A percentile compares a stretch with the other conserved stretches of the same genome.
These are phyloP conservation scores for Fusarium solani-melongenae DNA, from an alignment of 2,329 filamentous ascomycete species.

Conservation along the genomic window DNA sequence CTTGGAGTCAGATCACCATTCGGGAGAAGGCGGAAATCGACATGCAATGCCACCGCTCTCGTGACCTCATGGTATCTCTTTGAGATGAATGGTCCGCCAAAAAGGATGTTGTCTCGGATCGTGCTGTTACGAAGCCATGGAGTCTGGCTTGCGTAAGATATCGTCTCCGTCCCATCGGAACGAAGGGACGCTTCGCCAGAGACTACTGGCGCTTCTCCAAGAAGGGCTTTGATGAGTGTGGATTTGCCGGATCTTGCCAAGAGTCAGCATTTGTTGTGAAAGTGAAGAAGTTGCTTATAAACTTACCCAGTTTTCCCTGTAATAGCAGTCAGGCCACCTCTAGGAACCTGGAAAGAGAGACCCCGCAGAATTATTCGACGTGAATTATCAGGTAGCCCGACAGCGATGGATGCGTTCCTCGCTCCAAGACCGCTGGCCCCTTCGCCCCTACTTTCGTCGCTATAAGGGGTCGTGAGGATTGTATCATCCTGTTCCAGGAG, in stretches of 20 bases:
- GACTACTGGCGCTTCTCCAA: not conserved
- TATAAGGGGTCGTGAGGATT: not conserved
- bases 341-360: not conserved
- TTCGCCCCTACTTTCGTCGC: not conserved
- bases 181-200: not conserved
- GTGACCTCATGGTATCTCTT: constrained; percentile 45
- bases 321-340: not conserved
- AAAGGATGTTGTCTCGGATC: constrained; percentile 53
- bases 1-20: constrained; percentile 1
- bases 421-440: not conserved
- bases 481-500: not conserved
- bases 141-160: constrained; percentile 54
- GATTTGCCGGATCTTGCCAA: not conserved
- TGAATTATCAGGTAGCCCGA: not conserved
- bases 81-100: constrained; percentile 42
- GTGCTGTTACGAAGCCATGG: constrained; percentile 56
- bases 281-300: not conserved
- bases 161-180: not conserved
- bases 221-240: not conserved
- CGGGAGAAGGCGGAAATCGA: constrained; percentile 5
- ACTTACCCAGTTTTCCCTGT: not conserved
- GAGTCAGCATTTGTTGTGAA: not conserved
- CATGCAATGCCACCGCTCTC: not conserved
- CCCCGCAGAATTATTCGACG: not conserved
- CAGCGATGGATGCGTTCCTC: not conserved